Conservation (phyloP, 148 eudicot species). For the Camellia lanceoleosa region DNA sequence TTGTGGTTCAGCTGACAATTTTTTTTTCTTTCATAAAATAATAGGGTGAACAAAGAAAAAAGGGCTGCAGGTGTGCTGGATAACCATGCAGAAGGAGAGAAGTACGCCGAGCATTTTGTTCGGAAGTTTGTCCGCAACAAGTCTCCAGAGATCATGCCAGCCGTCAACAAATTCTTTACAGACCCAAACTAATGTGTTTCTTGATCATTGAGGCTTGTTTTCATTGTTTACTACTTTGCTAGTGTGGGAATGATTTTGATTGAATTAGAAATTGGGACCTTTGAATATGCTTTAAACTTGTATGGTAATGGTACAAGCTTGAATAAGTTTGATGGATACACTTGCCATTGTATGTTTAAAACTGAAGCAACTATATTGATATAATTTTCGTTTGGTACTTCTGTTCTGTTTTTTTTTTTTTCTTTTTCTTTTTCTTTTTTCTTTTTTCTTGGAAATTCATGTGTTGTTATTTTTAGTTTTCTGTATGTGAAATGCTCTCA, state of each 20-base stretch:
- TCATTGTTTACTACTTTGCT: background rate
- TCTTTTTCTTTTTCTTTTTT: too few species aligned
- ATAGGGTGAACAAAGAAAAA: constrained; percentile 77
- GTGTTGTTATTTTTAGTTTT: background rate
- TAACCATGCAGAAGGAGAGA: constrained; percentile 68
- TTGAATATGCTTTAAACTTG: background rate
- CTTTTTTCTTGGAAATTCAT: too few species aligned
- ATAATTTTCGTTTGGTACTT: background rate
- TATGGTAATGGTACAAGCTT: background rate
- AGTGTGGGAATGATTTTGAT: background rate
- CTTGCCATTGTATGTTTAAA: background rate
- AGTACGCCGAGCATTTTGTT: constrained; percentile 53
- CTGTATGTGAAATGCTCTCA: too few species aligned
- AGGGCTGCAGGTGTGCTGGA: constrained; percentile 84
- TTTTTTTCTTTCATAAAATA: background rate
- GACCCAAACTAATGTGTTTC: constrained; percentile 42
- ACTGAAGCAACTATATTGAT: background rate
- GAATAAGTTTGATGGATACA: background rate
- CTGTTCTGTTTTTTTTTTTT: background rate
- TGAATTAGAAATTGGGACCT: background rate
- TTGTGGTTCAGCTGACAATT: background rate
- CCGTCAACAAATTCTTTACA: constrained; percentile 61
- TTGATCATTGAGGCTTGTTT: constrained; percentile 3
- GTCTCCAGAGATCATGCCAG: constrained; percentile 82
- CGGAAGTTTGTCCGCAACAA: constrained; percentile 67